Base-by-base conservation (phyloP, 768 basidiomycete species). In the Suillus subluteus region DNA sequence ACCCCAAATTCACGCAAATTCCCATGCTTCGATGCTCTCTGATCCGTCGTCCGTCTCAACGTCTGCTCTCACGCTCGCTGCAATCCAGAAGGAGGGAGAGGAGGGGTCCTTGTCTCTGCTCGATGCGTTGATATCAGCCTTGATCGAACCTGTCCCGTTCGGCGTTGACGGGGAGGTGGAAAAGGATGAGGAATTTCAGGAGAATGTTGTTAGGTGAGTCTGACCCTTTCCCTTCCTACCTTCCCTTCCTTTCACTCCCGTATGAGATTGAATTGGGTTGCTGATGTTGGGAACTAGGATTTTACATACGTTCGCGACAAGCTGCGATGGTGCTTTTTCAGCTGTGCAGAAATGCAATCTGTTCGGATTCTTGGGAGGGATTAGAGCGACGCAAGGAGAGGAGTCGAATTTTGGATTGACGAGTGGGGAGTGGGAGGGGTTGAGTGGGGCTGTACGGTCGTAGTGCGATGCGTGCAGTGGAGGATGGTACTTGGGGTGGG, bases 121-220 rank as follows among this genome's bases (percentile, higher is more conserved):
- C 26, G 79, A 81, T 16, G 78, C 81, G 1, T 72, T 91, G 15
- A 78, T 92, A 65, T 79, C 80, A 26, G 83, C 85, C 12, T 73
- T 94, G 6, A 81, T 79, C 0, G 73, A 77, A 6, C 90, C 91
- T 9, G 69, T 89, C 26, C 90, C 91, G 12, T 82, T 86, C 64
- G 92, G 91, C 0, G 82, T 80, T 6, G 89, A 92, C 71, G 91
- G 91, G 18, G 90, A 92, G 67, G 78, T 79, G 52, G 79, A 79
- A n/a, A 86, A 79, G 11, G 92, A 92, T 73, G 71, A 73, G 2
- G 88, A 90, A 64, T 88, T 35, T 35, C 35, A 35, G 6, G 35
- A 35, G 35, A 91, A 89, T 69, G 74, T 85, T 2, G 69, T 88
- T 23, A 82, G 35, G 87, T 87, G 62, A 62, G 83, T 75, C 13